Evolutionary conservation across 345 rosid species (phyloP), one percentile per base, ranked within the genome.

Genomic region (Linum tenue): DNA sequence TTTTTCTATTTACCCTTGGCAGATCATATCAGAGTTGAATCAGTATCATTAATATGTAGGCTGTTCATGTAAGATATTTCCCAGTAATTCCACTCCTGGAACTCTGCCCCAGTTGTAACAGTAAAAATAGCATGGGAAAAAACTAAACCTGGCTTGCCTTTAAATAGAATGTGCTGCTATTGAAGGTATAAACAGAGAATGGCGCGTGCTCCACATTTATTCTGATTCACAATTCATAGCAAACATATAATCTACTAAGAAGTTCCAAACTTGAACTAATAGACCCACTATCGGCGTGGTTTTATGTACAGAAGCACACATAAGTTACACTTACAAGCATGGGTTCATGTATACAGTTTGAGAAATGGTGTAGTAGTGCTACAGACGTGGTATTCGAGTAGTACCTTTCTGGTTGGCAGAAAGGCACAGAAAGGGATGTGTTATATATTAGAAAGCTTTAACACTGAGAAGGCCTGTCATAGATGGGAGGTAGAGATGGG

Each of bases 401-500:
- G 53, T 9, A 48, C 53, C 12, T 3, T 48, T 48, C n/a, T n/a
- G n/a, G n/a, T 48, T 3, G 48, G 9, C 48, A 42, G 48, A 42
- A 42, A 42, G 2, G 48, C 48, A 42, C 48, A 11, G 53, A 48
- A 8, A 6, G 14, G 53, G 7, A 48, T 5, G 48, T 42, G 48
- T 42, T 42, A n/a, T n/a, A n/a, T 48, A 8, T 17, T n/a, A n/a
- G 10, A 57, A 57, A 31, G 9, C 16, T 37, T 80, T 76, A 92
- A 73, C 97, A 94, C 67, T 48, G 76, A 10, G 8, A 11, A n/a
- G 95, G 90, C 82, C 97, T 82, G 36, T 82, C 88, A 37, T 94
- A 94, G 66, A 12, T 59, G 55, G 99, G 92, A 80, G 99, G 97
- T 38, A 94, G 79, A 59, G 99, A 88, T 14, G 97, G 99, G 62